These are phyloP conservation scores for Rubroboletus satanas DNA, from an alignment of 768 basidiomycete genomes.

Conservation along the genomic window DNA sequence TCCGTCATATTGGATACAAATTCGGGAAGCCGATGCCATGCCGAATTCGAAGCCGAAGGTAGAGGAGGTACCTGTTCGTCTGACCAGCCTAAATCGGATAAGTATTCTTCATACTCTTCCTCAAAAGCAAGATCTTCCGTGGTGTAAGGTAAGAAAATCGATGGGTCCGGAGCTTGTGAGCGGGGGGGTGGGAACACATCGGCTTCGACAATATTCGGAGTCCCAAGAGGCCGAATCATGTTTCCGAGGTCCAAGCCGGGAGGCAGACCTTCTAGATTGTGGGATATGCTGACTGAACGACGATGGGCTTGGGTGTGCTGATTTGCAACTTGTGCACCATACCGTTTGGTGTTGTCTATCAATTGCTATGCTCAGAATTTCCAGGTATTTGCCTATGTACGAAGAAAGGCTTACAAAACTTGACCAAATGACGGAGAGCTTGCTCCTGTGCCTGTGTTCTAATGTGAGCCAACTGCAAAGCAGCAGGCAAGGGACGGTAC, in stretches of 20 bases:
- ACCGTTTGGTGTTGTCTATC: slow-evolving; percentile 86
- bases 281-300: slow-evolving; percentile 79
- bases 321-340: slow-evolving; percentile 57
- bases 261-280: slow-evolving; percentile 73
- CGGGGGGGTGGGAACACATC: slow-evolving; percentile 96
- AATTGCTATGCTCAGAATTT: slow-evolving; percentile 8
- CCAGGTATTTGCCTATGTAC: not conserved
- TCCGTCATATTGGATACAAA: slow-evolving; percentile 80
- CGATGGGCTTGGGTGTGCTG: slow-evolving; percentile 61
- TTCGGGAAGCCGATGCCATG: slow-evolving; percentile 82
- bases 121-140: slow-evolving; percentile 94
- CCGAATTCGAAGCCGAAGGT: slow-evolving; percentile 40
- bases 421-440: slow-evolving; percentile 87
- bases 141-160: slow-evolving; percentile 84
- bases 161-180: slow-evolving; percentile 78
- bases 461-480: slow-evolving; percentile 9
- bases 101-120: slow-evolving; percentile 94
- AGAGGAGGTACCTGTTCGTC: slow-evolving; percentile 49
- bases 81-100: slow-evolving; percentile 81
- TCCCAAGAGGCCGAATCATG: slow-evolving; percentile 69
- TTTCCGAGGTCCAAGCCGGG: slow-evolving; percentile 71
- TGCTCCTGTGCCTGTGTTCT: slow-evolving; percentile 81
- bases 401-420: slow-evolving; percentile 69
- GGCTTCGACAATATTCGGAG: slow-evolving; percentile 73
- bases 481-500: slow-evolving; percentile 37